Percentiles rank a stretch among this genome's conserved stretches.
Evolutionary conservation across 495 filamentous ascomycete genomes (phyloP).

Genomic region (Penicillium bovifimosum): DNA sequence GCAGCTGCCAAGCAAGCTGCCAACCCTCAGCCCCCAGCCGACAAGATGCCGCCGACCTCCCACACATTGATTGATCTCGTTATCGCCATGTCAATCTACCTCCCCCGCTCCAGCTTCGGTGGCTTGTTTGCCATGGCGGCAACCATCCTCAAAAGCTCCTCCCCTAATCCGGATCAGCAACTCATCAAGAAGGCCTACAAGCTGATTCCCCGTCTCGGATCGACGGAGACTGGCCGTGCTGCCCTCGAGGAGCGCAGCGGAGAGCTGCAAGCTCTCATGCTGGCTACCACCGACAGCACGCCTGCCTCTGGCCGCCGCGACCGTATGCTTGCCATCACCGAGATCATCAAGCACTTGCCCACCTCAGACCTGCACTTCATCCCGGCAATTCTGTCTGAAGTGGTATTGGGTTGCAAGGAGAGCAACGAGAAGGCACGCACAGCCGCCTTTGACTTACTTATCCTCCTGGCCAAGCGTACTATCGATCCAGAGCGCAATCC

Average conservation of each 20-base stretch:
- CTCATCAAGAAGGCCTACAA: constrained; percentile 99
- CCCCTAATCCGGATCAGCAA: constrained; percentile 62
- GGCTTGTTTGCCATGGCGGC: constrained; percentile 78
- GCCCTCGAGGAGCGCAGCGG: constrained; percentile 65
- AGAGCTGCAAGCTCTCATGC: constrained; percentile 74
- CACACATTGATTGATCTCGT: constrained; percentile 96
- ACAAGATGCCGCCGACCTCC: constrained; percentile 82
- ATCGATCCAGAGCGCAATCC: constrained; percentile 45
- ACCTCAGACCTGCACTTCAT: constrained; percentile 80
- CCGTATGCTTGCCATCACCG: constrained; percentile 73
- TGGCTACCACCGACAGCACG: constrained; percentile 72
- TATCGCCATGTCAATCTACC: constrained; percentile 89
- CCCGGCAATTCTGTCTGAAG: constrained; percentile 82
- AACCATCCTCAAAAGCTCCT: constrained; percentile 61
- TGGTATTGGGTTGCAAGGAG: constrained; percentile 92
- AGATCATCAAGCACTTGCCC: constrained; percentile 71
- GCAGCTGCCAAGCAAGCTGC: constrained; percentile 61
- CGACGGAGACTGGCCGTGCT: constrained; percentile 63
- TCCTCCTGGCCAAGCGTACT: constrained; percentile 81
- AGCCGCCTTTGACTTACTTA: constrained; percentile 82
- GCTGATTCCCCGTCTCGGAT: constrained; percentile 80
- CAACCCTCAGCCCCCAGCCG: constrained; percentile 50
- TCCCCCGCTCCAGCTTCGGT: constrained; percentile 75
- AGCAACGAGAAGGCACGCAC: constrained; percentile 90
- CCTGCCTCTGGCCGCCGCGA: constrained; percentile 79